phyloP scores from a whole-genome alignment of 805 yeast species.

The Candida nonsorbophila region DNA sequence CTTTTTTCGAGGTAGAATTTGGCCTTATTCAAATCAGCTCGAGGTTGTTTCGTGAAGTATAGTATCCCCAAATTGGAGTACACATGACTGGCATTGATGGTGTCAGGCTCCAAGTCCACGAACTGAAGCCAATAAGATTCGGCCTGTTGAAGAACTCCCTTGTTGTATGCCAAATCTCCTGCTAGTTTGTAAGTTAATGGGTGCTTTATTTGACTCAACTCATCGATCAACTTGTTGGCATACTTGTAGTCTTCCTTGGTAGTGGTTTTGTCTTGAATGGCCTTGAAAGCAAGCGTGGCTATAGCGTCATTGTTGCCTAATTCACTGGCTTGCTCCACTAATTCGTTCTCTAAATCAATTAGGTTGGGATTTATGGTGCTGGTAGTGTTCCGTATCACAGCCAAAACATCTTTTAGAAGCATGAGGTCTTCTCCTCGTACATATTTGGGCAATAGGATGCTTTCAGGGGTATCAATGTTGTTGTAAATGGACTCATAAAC shows the following conservation, averaged over 20 bases:
- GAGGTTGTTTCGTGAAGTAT: slow-evolving; percentile 39
- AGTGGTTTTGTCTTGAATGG: slow-evolving; percentile 29
- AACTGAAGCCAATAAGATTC: slow-evolving; percentile 54
- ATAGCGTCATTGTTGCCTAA: slow-evolving; percentile 79
- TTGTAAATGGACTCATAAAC: slow-evolving; percentile 49
- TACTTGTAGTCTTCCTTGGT: slow-evolving; percentile 50
- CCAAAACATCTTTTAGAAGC: slow-evolving; percentile 62
- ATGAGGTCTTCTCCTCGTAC: slow-evolving; percentile 56
- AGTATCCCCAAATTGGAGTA: slow-evolving; percentile 61
- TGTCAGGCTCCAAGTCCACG: slow-evolving; percentile 49
- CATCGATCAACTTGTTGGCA: slow-evolving; percentile 57
- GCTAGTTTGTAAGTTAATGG: slow-evolving; percentile 73
- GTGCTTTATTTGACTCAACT: slow-evolving; percentile 56
- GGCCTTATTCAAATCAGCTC: slow-evolving; percentile 47
- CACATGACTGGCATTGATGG: slow-evolving; percentile 67
- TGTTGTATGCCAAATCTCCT: slow-evolving; percentile 66
- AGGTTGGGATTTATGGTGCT: slow-evolving; percentile 54
- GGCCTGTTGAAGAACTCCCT: slow-evolving; percentile 49
- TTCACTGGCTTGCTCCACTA: slow-evolving; percentile 82
- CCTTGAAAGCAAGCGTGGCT: slow-evolving; percentile 64
- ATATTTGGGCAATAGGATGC: slow-evolving; percentile 38
- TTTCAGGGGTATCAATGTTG: slow-evolving; percentile 35
- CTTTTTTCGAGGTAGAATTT: slow-evolving; percentile 57
- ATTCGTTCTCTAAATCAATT: slow-evolving; percentile 58
- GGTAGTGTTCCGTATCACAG: slow-evolving; percentile 54